Conservation (phyloP, 2,329 filamentous ascomycete species). For the Exophiala lecanii-corni region DNA sequence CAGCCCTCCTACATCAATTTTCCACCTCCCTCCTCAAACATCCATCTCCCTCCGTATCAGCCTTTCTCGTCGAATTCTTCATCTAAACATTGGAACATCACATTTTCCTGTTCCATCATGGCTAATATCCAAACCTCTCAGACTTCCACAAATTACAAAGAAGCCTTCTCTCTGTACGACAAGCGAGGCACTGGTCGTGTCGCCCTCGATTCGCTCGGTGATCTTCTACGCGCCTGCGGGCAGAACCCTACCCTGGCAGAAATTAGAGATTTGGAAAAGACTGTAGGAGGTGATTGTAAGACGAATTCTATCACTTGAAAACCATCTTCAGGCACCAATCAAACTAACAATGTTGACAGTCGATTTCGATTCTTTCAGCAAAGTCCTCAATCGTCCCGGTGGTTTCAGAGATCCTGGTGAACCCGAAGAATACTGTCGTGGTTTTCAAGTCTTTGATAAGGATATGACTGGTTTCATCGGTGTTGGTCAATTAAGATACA, state of each 20-base stretch:
- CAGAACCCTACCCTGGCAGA: slow-evolving; percentile 96
- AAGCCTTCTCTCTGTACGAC: slow-evolving; percentile 99
- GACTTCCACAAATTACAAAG: slow-evolving; percentile 97
- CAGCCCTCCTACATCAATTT: neutral
- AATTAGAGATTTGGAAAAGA: slow-evolving; percentile 88
- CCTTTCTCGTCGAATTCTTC: neutral
- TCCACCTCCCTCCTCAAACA: neutral
- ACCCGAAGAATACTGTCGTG: slow-evolving; percentile 95
- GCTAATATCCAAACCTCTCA: slow-evolving; percentile 35
- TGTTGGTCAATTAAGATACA: slow-evolving; percentile 93
- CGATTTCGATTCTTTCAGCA: slow-evolving; percentile 96
- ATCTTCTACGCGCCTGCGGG: slow-evolving; percentile 90
- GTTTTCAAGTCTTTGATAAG: slow-evolving; percentile 99
- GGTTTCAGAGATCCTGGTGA: slow-evolving; percentile 98
- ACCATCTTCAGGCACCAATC: no score
- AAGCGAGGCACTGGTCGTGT: slow-evolving; percentile 97
- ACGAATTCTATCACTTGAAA: neutral
- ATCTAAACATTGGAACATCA: neutral
- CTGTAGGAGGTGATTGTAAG: slow-evolving; percentile 85
- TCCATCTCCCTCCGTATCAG: no score
- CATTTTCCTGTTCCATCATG: slow-evolving; percentile 10
- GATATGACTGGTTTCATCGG: slow-evolving; percentile 98
- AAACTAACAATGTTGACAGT: no score
- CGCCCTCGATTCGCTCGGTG: slow-evolving; percentile 77
- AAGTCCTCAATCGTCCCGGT: slow-evolving; percentile 92